Base-by-base conservation (phyloP, 2,329 filamentous ascomycete genomes). In the Basipetospora chlamydospora region DNA sequence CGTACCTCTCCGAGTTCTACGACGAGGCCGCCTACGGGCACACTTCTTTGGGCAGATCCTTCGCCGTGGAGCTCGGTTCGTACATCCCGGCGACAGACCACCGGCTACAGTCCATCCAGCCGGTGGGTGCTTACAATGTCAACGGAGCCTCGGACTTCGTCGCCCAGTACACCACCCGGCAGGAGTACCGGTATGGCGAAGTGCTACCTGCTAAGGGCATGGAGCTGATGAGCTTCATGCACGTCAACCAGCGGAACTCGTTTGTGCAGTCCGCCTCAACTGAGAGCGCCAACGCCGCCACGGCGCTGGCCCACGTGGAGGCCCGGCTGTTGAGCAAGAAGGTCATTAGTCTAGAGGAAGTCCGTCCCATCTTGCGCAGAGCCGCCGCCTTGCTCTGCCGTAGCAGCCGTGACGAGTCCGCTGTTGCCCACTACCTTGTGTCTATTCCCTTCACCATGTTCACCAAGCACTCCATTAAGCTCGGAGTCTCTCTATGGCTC, bases 111-210 rank as follows among this genome's bases (percentile, higher is more conserved):
- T 87, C 84, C 6, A 76, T 98, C 33, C 83, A 92, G 45, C 70
- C 69, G 25, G 70, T 82, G 43, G 77, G 80, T 13, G 74, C 79
- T 33, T 73, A 74, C 37, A 74, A 74, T 43, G 79, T 95, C 53
- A 94, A 96, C 53, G 86, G 87, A 9, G 86, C 84, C 1, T 96
- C 90, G 3, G 88, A 96, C 53, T 94, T 98, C 48, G 76, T 98
- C 51, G 86, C 90, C 2, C 88, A 98, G 51, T 98, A 98, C 54
- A 96, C 88, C 3, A 92, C 86, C 18, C 80, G 90, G 26, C 92
- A 98, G 53, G 87, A 94, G 51, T 98, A 98, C 55, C 77, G 87
- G 39, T 88, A 88, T 50, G 76, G 85, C 9, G 85, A 94, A 52
- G 71, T 75, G 3, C 61, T 81, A 26, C 74, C 78, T 2, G 77